Evolutionary conservation across 495 filamentous ascomycete genomes (phyloP), one percentile per base, ranked within the genome.

Genomic region (Venustampulla echinocandica): DNA sequence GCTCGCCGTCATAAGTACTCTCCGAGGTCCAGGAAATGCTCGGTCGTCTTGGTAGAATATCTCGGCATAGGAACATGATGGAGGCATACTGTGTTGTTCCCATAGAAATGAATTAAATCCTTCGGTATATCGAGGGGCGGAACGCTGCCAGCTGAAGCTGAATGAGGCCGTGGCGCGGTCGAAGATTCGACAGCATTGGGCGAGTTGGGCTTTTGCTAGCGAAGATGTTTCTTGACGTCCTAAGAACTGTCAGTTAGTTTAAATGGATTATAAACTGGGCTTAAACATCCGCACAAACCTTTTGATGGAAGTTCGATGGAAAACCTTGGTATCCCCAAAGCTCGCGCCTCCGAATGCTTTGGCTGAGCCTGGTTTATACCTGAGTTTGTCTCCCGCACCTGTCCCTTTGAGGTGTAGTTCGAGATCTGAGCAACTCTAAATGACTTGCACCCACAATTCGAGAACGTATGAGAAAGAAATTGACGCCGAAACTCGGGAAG

Each of bases 141-240:
- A 20, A 9, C 43, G 24, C n/a, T 46, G 43, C 43, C 43, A 46
- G 14, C 27, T 46, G 43, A 46, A 46, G 30, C 39, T 46, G 24
- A 46, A 46, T 14, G 43, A 46, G 10, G 43, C 43, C 2, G 25
- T 36, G 5, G 10, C 10, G 3, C 43, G 43, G 27, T 34, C 24
- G 27, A 46, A 46, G 3, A 46, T 46, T 4, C 43, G 43, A 11
- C 7, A 24, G 24, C 43, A 46, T 24, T 46, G 43, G 25, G 30
- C 13, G 14, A 19, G 13, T 19, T 34, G 43, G 10, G 43, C 24
- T 24, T 46, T 32, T 4, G 24, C 43, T 17, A 11, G 5, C 21
- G 27, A 17, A 9, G 27, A 34, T 10, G 6, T 21, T 13, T 6
- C 23, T 9, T 18, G 10, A 10, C 39, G 9, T n/a, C n/a, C n/a